phyloP scores from a whole-genome alignment of 2,329 filamentous ascomycete genomes.

The Gnomoniopsis sp. region DNA sequence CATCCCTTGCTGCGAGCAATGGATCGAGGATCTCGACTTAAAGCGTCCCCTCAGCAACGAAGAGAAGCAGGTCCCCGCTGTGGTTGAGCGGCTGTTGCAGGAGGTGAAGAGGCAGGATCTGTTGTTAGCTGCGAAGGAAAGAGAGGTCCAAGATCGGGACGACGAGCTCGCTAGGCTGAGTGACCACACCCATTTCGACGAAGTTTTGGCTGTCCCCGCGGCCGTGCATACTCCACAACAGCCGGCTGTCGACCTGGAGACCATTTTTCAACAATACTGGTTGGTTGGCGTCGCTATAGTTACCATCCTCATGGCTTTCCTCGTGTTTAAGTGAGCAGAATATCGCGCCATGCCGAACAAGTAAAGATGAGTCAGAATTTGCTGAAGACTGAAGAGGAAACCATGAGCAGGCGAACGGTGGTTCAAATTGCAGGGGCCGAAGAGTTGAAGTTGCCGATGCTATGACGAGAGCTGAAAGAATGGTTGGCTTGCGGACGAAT shows the following conservation, averaged over 20 bases:
- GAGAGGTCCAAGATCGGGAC: conserved; percentile 8
- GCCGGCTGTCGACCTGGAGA: not conserved
- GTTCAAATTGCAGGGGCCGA: not conserved
- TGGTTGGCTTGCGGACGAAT: no score
- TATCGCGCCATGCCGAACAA: not conserved
- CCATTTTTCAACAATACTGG: conserved; percentile 2
- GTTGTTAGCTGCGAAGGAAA: conserved; percentile 1
- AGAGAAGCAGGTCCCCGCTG: conserved; percentile 11
- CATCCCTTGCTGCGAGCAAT: conserved; percentile 12
- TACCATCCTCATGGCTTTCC: not conserved
- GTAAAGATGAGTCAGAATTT: no score
- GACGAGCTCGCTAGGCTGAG: conserved; percentile 1
- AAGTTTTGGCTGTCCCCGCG: no score
- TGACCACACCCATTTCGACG: no score
- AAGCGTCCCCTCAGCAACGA: conserved; percentile 5
- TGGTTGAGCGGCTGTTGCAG: conserved; percentile 4
- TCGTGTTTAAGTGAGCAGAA: not conserved
- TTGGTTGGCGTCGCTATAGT: not conserved
- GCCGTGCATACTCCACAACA: not conserved
- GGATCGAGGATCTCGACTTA: conserved; percentile 10
- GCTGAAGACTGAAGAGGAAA: not conserved
- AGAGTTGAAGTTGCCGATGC: not conserved
- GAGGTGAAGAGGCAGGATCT: not conserved
- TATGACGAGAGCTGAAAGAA: no score
- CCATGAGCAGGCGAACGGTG: not conserved